Evolutionary conservation across 2,329 filamentous ascomycete genomes (phyloP).

Genomic region (Cyphellophora attinorum): DNA sequence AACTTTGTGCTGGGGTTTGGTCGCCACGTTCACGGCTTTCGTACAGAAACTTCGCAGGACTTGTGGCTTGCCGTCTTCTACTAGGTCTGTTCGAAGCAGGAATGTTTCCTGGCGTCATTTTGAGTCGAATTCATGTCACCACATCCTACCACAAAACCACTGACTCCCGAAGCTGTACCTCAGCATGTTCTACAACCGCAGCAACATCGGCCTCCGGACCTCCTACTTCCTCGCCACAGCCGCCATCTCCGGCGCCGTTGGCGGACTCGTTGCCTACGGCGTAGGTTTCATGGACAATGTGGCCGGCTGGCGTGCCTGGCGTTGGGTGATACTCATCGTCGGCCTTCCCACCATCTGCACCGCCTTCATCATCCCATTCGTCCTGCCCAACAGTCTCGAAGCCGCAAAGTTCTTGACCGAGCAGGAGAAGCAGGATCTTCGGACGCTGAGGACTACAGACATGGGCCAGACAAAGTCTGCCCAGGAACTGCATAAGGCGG

Average conservation of each 20-base stretch:
- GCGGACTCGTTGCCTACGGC: constrained; percentile 34
- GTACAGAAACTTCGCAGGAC: constrained; percentile 38
- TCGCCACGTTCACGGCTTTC: constrained; percentile 34
- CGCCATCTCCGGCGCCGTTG: constrained; percentile 55
- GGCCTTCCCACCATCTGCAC: constrained; percentile 50
- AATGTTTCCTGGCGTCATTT: constrained; percentile 56
- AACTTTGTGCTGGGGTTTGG: constrained; percentile 4
- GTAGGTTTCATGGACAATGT: constrained; percentile 56
- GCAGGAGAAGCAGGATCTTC: constrained; percentile 7
- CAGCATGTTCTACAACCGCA: constrained; percentile 44
- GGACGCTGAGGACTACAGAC: constrained; percentile 1
- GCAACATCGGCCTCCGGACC: constrained; percentile 53
- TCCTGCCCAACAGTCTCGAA: constrained; percentile 42
- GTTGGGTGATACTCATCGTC: constrained; percentile 50
- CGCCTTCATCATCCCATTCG: constrained; percentile 45
- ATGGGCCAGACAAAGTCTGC: constrained; percentile 39
- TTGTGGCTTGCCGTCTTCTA: constrained; percentile 51
- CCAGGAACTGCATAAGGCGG: constrained; percentile 21
- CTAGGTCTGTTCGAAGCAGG: constrained; percentile 57
- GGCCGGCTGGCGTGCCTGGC: constrained; percentile 1
- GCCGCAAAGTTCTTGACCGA: constrained; percentile 23
- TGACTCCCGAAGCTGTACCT: neutral
- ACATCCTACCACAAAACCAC: neutral
- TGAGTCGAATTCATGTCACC: constrained; percentile 49
- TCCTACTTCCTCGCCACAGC: constrained; percentile 61